Base-by-base conservation (phyloP, 139 green algal species). In the Spirogloea muscicola region DNA sequence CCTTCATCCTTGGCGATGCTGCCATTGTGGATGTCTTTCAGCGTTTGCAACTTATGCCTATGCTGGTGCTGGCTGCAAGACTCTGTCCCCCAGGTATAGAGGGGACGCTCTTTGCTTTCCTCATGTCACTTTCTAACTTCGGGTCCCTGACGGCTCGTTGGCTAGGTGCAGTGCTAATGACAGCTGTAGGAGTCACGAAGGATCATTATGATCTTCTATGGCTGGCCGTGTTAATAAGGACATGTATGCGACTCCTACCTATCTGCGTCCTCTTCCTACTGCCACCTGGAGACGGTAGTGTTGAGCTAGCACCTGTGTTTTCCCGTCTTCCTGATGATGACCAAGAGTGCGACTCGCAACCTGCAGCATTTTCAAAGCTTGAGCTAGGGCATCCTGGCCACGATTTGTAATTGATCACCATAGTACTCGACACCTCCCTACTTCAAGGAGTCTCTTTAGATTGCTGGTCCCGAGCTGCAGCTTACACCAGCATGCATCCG, bases 81-180 rank as follows among this genome's bases (percentile, higher is more conserved):
- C 66, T 81, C 16, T 87, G 77, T 46, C 77, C 84, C 41, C 49
- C 77, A 31, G 77, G 88, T 1, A 92, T 98, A 18, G 94, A 98
- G 82, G 94, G 92, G 4, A 97, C 93, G 0, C 89, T 99, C 5
- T 99, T 98, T 82, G 94, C 94, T 2, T 91, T 92, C 0, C 86
- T 98, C 33, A 99, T 98, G 94, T 87, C 63, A 3, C 75, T 97
- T 0, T 77, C 91, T 18, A 98, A 98, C 79, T 81, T 81, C 27
- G 74, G 74, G 16, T 25, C 21, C 4, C 31, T 27, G 40, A 38
- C n/a, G 1, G 46, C 65, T 0, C 36, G 37, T 38, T 80, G 72
- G 72, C 33, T 61, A 29, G 74, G 74, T 0, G 66, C 74, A 10
- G 25, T 38, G 59, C 74, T 77, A 29, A 40, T 82, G 48, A 33